Evolutionary conservation across 805 yeast genomes (phyloP).

Genomic region (Kazachstania africana): DNA sequence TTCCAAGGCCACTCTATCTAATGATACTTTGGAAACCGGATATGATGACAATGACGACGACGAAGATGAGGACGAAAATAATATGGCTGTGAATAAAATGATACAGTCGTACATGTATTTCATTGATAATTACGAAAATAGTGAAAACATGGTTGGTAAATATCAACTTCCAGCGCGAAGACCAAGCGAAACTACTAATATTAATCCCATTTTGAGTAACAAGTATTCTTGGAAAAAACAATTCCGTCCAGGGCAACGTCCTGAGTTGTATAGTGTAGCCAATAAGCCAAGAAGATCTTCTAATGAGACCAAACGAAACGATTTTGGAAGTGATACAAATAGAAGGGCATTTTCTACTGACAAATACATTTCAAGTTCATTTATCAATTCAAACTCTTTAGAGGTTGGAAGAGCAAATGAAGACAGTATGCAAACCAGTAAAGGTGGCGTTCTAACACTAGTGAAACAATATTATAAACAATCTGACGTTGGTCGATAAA

Average conservation of each 20-base stretch:
- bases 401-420: too few species aligned
- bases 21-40: slow-evolving; percentile 1
- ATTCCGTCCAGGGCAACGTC: slow-evolving; percentile 22
- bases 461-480: slow-evolving; percentile 65
- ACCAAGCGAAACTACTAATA: slow-evolving; percentile 1
- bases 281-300: too few species aligned
- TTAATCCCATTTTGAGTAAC: slow-evolving; percentile 4
- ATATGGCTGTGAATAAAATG: slow-evolving; percentile 65
- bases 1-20: slow-evolving; percentile 4
- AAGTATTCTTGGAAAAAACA: slow-evolving; percentile 27
- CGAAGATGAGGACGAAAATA: slow-evolving; percentile 7
- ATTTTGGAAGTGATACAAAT: too few species aligned
- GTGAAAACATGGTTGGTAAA: slow-evolving; percentile 27
- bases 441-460: slow-evolving; percentile 76
- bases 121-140: slow-evolving; percentile 66
- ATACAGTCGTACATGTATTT: slow-evolving; percentile 81
- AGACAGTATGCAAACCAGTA: too few species aligned
- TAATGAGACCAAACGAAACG: too few species aligned
- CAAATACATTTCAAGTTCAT: too few species aligned
- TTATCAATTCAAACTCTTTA: too few species aligned
- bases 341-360: too few species aligned
- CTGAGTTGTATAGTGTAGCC: slow-evolving; percentile 14
- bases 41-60: slow-evolving; percentile 5
- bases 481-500: slow-evolving; percentile 20
- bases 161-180: slow-evolving; percentile 17